These are phyloP conservation scores for Poa pratensis DNA, from an alignment of 176 grass and related monocot genomes.

Conservation along the genomic window DNA sequence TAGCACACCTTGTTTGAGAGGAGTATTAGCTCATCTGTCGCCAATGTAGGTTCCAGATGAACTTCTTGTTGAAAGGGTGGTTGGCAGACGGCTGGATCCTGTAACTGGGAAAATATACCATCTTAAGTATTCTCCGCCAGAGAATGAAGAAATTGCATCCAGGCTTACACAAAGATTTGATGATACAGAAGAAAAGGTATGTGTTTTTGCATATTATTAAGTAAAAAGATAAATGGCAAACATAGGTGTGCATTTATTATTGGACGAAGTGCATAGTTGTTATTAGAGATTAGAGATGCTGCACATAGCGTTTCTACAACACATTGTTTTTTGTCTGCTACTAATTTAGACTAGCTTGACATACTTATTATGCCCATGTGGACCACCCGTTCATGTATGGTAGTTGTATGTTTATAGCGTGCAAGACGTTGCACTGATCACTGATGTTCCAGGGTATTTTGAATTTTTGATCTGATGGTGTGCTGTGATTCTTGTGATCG, in stretches of 20 bases:
- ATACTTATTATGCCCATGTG: background rate
- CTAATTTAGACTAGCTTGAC: constrained; percentile 1
- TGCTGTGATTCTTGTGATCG: background rate
- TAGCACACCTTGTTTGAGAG: background rate
- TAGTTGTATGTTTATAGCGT: background rate
- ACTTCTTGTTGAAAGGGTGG: constrained; percentile 87
- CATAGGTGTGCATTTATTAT: constrained; percentile 8
- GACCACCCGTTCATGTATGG: background rate
- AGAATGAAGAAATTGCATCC: constrained; percentile 91
- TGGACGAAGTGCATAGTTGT: constrained; percentile 23
- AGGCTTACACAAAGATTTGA: constrained; percentile 95
- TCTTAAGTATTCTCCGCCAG: constrained; percentile 91
- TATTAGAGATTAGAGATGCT: background rate
- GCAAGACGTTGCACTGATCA: constrained; percentile 7
- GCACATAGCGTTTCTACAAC: background rate
- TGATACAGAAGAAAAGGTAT: constrained; percentile 98
- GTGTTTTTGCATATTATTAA: constrained; percentile 18
- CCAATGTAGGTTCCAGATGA: constrained; percentile 74
- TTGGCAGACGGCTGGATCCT: constrained; percentile 89
- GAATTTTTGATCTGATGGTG: background rate
- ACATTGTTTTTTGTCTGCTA: background rate
- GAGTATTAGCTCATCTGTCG: constrained; percentile 27
- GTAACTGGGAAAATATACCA: constrained; percentile 97
- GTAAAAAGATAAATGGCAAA: background rate
- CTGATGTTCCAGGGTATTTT: background rate